These are phyloP conservation scores for Amanita rimosa DNA, from an alignment of 768 basidiomycete genomes.

Conservation along the genomic window DNA sequence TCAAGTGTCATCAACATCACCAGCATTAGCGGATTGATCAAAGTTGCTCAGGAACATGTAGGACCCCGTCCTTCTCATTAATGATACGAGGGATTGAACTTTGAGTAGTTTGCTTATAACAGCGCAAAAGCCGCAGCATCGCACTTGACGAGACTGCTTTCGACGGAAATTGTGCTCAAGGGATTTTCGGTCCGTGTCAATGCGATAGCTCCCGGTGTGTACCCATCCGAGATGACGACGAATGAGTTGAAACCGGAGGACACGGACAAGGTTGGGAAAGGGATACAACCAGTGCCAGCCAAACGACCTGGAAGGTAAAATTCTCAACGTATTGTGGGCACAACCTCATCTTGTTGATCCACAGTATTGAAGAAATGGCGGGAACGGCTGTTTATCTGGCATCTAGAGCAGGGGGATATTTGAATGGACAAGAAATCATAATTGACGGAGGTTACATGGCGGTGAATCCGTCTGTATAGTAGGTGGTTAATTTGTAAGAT, in stretches of 20 bases:
- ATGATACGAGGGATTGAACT: neutral
- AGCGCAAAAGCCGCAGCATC: constrained; percentile 69
- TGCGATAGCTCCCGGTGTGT: constrained; percentile 67
- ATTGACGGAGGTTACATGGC: constrained; percentile 68
- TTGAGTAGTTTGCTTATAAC: constrained; percentile 68
- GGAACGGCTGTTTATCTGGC: constrained; percentile 70
- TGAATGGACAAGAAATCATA: constrained; percentile 68
- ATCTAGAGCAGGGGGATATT: constrained; percentile 62
- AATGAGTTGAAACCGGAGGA: constrained; percentile 33
- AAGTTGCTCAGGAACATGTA: constrained; percentile 69
- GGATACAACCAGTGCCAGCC: constrained; percentile 50
- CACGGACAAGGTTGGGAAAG: constrained; percentile 46
- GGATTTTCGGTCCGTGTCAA: constrained; percentile 61
- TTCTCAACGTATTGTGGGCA: neutral
- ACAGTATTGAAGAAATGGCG: constrained; percentile 62
- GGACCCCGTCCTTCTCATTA: constrained; percentile 13
- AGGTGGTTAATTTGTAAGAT: neutral
- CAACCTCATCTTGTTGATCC: neutral
- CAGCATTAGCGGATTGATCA: constrained; percentile 62
- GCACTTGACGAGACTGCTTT: constrained; percentile 66
- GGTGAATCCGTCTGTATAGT: constrained; percentile 50
- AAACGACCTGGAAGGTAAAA: constrained; percentile 54
- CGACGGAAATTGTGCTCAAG: constrained; percentile 67
- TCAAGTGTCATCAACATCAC: constrained; percentile 70
- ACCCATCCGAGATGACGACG: constrained; percentile 67